A percentile compares a stretch with the other conserved stretches of the same genome.
These are phyloP conservation scores for Pyrenophora graminea DNA, from an alignment of 2,329 filamentous ascomycete species.

Conservation along the genomic window DNA sequence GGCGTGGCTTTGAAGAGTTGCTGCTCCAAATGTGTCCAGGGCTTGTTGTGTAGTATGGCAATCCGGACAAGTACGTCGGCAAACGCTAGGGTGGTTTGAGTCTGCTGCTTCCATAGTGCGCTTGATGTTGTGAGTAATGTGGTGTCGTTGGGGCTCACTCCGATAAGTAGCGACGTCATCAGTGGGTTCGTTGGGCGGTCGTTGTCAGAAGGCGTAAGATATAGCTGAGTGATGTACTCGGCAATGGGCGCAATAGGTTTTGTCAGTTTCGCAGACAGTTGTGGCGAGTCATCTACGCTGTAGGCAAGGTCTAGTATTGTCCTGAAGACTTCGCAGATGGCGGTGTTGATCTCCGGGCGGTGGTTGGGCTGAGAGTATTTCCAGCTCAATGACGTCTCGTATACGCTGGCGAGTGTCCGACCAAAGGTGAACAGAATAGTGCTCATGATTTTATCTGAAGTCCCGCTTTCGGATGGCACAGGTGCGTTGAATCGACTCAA, in stretches of 20 bases:
- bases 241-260: constrained; percentile 73
- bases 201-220: constrained; percentile 70
- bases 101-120: constrained; percentile 60
- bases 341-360: constrained; percentile 68
- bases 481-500: constrained; percentile 54
- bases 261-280: constrained; percentile 58
- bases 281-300: constrained; percentile 68
- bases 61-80: constrained; percentile 72
- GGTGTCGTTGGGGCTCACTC: constrained; percentile 38
- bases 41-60: constrained; percentile 65
- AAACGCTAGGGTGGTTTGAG: constrained; percentile 67
- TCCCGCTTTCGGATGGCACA: constrained; percentile 65
- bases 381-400: constrained; percentile 87
- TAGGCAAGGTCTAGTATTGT: constrained; percentile 74
- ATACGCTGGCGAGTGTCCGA: constrained; percentile 76
- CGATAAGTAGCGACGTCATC: constrained; percentile 68
- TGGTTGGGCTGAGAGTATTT: constrained; percentile 72
- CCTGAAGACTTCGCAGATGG: constrained; percentile 71
- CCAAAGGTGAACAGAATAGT: constrained; percentile 73
- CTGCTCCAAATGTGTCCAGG: constrained; percentile 70
- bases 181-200: constrained; percentile 78
- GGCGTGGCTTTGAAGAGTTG: constrained; percentile 82
- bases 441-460: constrained; percentile 76
- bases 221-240: constrained; percentile 74
- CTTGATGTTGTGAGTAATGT: constrained; percentile 52